phyloP scores from a whole-genome alignment of 1,284 basidiomycete genomes.

The Pisolithus thermaeus region DNA sequence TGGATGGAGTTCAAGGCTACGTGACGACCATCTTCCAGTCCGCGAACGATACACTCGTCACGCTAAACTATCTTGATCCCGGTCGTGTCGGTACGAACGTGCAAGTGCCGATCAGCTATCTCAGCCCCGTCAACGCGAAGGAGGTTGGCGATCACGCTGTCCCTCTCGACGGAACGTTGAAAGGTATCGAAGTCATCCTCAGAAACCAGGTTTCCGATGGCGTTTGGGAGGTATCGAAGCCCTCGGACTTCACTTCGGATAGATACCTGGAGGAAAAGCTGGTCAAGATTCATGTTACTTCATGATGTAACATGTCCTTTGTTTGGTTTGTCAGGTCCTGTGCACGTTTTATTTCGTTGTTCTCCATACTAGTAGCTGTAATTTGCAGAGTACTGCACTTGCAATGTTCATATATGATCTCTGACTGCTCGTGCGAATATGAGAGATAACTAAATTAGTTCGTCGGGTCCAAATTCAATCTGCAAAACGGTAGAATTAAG shows the following conservation, averaged over 20 bases:
- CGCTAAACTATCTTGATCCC: conserved; percentile 19
- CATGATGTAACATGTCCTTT: conserved; percentile 8
- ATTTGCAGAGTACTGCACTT: not conserved
- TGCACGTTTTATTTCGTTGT: no score
- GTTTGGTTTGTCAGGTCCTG: not conserved
- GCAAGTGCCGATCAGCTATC: conserved; percentile 27
- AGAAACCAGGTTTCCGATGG: conserved; percentile 5
- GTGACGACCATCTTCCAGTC: conserved; percentile 34
- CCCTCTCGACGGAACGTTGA: conserved; percentile 16
- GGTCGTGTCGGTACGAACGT: conserved; percentile 16
- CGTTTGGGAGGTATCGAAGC: conserved; percentile 20
- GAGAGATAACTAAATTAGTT: not conserved
- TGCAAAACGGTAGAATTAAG: no score
- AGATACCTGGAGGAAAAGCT: conserved; percentile 18
- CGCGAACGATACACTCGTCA: conserved; percentile 24
- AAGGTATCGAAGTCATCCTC: conserved; percentile 21
- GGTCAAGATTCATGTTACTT: conserved; percentile 21
- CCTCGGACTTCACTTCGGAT: conserved; percentile 8
- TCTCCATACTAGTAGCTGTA: not conserved
- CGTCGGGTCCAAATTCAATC: no score
- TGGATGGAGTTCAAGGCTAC: conserved; percentile 45
- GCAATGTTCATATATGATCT: not conserved
- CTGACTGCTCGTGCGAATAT: not conserved
- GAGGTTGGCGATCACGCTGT: conserved; percentile 22
- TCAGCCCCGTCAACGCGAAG: conserved; percentile 18